phyloP scores from a whole-genome alignment of 2,329 filamentous ascomycete species.

The Tolypocladium endophyticum region DNA sequence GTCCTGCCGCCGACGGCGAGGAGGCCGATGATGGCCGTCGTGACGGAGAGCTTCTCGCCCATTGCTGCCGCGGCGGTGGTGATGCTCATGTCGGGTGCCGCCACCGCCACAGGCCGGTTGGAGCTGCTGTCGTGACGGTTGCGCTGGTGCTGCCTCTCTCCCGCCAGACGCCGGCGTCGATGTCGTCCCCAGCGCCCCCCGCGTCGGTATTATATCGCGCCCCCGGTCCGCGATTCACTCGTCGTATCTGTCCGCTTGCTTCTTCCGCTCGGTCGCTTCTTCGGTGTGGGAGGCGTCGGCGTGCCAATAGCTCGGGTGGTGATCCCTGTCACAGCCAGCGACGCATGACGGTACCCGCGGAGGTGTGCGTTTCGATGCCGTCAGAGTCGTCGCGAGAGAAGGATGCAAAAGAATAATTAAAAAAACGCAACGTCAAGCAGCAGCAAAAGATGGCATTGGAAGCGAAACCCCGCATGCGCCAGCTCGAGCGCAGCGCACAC shows the following conservation, averaged over 20 bases:
- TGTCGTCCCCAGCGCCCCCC: background rate
- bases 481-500: background rate
- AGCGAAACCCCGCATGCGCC: background rate
- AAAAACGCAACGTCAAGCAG: background rate
- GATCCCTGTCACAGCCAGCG: background rate
- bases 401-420: background rate
- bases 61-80: background rate
- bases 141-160: background rate
- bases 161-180: background rate
- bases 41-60: slow-evolving; percentile 18
- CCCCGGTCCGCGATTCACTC: background rate
- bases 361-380: background rate
- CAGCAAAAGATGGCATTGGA: background rate
- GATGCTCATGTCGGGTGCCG: background rate
- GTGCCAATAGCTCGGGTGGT: background rate
- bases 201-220: background rate
- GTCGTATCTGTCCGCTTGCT: too few relatives aligned
- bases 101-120: background rate
- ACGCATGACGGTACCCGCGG: background rate
- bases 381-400: background rate
- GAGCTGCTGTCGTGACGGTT: background rate
- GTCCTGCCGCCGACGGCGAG: slow-evolving; percentile 22
- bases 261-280: background rate
- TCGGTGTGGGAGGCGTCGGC: background rate
- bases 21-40: slow-evolving; percentile 26